Conservation (phyloP, 345 rosid species). For the Arabidopsis arenosa region DNA sequence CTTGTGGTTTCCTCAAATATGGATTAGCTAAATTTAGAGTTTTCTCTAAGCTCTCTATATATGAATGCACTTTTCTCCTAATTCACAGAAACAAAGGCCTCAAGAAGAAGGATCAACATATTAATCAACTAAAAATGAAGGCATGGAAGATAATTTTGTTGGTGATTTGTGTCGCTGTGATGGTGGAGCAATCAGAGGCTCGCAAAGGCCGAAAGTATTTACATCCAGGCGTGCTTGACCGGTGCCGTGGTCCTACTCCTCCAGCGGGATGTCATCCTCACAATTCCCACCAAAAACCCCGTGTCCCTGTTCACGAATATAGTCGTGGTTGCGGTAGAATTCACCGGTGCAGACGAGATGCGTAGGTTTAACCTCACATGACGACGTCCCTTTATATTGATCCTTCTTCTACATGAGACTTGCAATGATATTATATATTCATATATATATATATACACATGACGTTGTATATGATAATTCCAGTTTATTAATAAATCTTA, state of each 20-base stretch:
- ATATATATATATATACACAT: neutral
- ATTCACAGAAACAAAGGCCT: constrained; percentile 10
- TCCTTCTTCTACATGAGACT: constrained; percentile 1
- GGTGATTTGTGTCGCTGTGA: constrained; percentile 23
- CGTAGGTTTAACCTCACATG: neutral
- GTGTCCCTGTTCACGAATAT: neutral
- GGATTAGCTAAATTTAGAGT: constrained; percentile 10
- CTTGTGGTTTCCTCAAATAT: neutral
- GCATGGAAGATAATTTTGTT: constrained; percentile 29
- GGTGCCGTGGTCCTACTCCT: constrained; percentile 16
- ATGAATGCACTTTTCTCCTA: neutral
- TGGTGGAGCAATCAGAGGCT: constrained; percentile 30
- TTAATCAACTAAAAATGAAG: constrained; percentile 26
- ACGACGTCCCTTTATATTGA: neutral
- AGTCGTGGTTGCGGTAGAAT: neutral
- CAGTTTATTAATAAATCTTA: neutral
- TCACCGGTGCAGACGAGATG: neutral
- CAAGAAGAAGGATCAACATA: constrained; percentile 24
- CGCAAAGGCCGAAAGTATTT: neutral
- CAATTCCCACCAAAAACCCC: neutral
- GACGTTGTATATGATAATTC: neutral
- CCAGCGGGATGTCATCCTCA: constrained; percentile 3
- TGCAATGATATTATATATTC: neutral
- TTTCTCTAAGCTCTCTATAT: neutral
- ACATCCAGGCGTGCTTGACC: neutral